Evolutionary conservation across 2,329 filamentous ascomycete species (phyloP).

Genomic region (Alternaria triticina): DNA sequence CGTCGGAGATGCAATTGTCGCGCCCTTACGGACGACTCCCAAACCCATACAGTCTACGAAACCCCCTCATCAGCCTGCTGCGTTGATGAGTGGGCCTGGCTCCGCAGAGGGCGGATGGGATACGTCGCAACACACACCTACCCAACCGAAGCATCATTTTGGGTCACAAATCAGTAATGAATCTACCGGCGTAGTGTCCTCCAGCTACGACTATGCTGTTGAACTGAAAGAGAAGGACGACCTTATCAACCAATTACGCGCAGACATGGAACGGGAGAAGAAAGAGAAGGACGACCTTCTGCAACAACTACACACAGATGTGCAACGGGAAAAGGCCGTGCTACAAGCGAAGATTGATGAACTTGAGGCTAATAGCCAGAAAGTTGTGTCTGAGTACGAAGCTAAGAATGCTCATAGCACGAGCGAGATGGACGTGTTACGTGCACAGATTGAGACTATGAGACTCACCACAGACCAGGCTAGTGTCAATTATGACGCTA

Average conservation of each 20-base stretch:
- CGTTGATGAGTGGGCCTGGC: slow-evolving; percentile 13
- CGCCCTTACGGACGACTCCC: slow-evolving; percentile 25
- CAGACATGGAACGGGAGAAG: slow-evolving; percentile 29
- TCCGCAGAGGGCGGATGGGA: slow-evolving; percentile 20
- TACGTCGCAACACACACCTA: slow-evolving; percentile 17
- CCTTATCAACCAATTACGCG: slow-evolving; percentile 28
- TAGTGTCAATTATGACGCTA: slow-evolving; percentile 27
- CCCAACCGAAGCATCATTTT: slow-evolving; percentile 10
- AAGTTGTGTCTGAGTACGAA: slow-evolving; percentile 26
- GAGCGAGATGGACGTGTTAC: slow-evolving; percentile 21
- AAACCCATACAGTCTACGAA: slow-evolving; percentile 20
- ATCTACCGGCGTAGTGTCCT: neutral
- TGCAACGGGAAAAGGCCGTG: slow-evolving; percentile 24
- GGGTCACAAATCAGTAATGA: neutral
- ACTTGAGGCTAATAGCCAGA: slow-evolving; percentile 16
- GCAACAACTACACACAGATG: slow-evolving; percentile 28
- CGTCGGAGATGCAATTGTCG: slow-evolving; percentile 26
- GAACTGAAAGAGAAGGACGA: slow-evolving; percentile 42
- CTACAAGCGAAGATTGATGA: slow-evolving; percentile 11
- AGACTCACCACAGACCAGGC: slow-evolving; percentile 27
- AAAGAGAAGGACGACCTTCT: slow-evolving; percentile 35
- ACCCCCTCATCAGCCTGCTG: slow-evolving; percentile 13
- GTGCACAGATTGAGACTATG: slow-evolving; percentile 28
- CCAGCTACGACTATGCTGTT: slow-evolving; percentile 15
- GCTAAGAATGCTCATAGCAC: slow-evolving; percentile 24